Evolutionary conservation across 805 yeast genomes (phyloP).

Genomic region (Candida lessepsii): DNA sequence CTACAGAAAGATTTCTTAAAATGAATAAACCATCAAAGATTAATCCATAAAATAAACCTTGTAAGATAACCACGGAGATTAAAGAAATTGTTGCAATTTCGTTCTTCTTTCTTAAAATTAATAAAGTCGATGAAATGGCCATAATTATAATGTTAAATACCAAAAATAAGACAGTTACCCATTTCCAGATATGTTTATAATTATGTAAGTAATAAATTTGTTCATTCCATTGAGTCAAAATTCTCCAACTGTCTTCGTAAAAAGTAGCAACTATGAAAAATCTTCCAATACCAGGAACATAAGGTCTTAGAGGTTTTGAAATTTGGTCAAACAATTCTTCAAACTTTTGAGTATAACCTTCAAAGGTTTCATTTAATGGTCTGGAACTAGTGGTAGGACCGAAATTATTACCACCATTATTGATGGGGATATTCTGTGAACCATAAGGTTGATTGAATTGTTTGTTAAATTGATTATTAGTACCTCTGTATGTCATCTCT

Average conservation of each 20-base stretch:
- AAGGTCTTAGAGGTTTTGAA: constrained; percentile 58
- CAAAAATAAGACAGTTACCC: constrained; percentile 74
- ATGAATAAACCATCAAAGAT: constrained; percentile 78
- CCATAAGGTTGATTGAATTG: constrained; percentile 25
- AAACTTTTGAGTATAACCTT: constrained; percentile 48
- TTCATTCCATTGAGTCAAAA: constrained; percentile 83
- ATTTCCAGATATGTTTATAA: constrained; percentile 74
- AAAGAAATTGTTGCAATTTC: constrained; percentile 70
- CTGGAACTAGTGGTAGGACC: constrained; percentile 32
- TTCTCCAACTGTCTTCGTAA: constrained; percentile 83
- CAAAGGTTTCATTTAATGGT: constrained; percentile 42
- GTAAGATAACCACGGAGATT: constrained; percentile 68
- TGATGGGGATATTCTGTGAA: constrained; percentile 9
- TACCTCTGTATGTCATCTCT: constrained; percentile 44
- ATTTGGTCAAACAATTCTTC: constrained; percentile 55
- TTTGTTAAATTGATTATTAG: constrained; percentile 38
- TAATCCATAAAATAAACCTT: constrained; percentile 86
- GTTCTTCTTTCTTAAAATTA: constrained; percentile 66
- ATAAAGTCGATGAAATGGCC: constrained; percentile 68
- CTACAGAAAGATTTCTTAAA: constrained; percentile 81
- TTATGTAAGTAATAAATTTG: constrained; percentile 82
- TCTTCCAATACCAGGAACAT: constrained; percentile 85
- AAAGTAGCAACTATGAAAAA: constrained; percentile 91
- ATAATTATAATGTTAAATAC: constrained; percentile 62
- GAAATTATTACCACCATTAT: constrained; percentile 14